phyloP scores from a whole-genome alignment of 352 stramenopile species.

The Achlya hypogyna region DNA sequence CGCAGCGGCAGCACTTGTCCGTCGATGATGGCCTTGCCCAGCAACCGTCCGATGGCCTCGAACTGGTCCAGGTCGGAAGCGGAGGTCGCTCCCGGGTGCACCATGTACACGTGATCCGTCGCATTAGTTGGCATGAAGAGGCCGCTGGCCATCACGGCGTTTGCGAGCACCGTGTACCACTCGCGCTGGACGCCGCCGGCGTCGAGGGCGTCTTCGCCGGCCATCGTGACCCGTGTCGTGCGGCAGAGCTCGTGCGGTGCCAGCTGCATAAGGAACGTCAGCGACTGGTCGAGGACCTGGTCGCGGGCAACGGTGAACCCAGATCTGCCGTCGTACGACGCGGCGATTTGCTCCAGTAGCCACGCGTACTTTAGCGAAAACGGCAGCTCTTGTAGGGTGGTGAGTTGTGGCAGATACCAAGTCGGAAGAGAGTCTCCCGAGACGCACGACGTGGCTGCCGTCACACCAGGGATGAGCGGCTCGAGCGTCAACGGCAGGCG shows the following conservation, averaged over 20 bases:
- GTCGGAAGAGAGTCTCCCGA: neutral
- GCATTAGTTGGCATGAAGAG: constrained; percentile 67
- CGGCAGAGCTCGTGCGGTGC: constrained; percentile 62
- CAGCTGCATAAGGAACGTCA: constrained; percentile 66
- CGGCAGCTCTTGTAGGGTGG: constrained; percentile 22
- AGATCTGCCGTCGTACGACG: constrained; percentile 21
- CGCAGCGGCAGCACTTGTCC: constrained; percentile 60
- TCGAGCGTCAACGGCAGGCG: neutral
- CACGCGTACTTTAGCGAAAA: constrained; percentile 77
- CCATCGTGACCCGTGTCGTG: constrained; percentile 76
- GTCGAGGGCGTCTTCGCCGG: constrained; percentile 67
- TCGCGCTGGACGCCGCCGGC: constrained; percentile 65
- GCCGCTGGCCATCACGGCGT: constrained; percentile 49
- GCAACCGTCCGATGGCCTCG: constrained; percentile 53
- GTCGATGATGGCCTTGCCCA: constrained; percentile 61
- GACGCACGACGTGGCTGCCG: neutral
- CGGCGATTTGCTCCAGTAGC: constrained; percentile 71
- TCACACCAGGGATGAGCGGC: neutral
- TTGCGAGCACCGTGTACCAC: constrained; percentile 74
- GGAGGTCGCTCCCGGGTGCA: constrained; percentile 23
- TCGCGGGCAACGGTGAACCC: constrained; percentile 41
- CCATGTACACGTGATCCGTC: constrained; percentile 51
- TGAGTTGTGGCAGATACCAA: neutral
- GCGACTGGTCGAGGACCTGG: constrained; percentile 63
- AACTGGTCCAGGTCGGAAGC: constrained; percentile 66